A percentile compares a stretch with the other conserved stretches of the same genome.
phyloP scores from a whole-genome alignment of 768 basidiomycete species.

The Boletus vinaceobasis region DNA sequence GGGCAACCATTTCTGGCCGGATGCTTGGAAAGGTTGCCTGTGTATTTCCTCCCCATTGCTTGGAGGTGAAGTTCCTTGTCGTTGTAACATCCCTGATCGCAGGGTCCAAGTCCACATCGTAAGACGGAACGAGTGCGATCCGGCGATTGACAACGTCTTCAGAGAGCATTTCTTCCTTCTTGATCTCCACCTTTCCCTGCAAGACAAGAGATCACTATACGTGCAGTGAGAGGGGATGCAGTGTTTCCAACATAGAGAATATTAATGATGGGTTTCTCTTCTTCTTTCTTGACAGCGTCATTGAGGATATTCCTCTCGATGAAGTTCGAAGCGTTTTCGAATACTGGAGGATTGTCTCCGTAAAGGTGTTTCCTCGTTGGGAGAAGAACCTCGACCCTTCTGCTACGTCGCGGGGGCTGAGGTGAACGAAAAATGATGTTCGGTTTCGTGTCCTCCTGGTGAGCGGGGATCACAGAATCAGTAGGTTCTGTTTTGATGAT shows the following conservation, averaged over 20 bases:
- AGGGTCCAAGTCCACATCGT: constrained; percentile 12
- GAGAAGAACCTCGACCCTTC: constrained; percentile 8
- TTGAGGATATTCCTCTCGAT: constrained; percentile 6
- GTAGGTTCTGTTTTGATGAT: constrained; percentile 10
- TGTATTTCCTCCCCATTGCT: constrained; percentile 16
- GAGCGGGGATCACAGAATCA: not conserved
- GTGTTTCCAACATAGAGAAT: not conserved
- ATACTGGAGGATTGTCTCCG: constrained; percentile 1
- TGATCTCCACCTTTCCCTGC: constrained; percentile 13
- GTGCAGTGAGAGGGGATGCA: not conserved
- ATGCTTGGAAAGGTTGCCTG: constrained; percentile 14
- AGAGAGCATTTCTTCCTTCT: constrained; percentile 19
- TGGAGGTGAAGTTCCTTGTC: constrained; percentile 13
- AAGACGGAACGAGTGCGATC: not conserved
- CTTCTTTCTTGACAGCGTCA: constrained; percentile 13
- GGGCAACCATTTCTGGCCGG: constrained; percentile 6
- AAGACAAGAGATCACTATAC: not conserved
- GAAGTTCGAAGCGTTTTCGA: constrained; percentile 6
- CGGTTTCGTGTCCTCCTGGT: not conserved
- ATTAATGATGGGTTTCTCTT: not conserved
- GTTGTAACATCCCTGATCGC: constrained; percentile 17
- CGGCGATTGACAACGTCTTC: constrained; percentile 18
- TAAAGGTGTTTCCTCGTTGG: constrained; percentile 10
- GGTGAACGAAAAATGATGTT: not conserved
- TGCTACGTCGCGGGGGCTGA: not conserved